A percentile compares a stretch with the other conserved stretches of the same genome.
phyloP scores from a whole-genome alignment of 352 stramenopile species.

The Globisporangium emineosum region DNA sequence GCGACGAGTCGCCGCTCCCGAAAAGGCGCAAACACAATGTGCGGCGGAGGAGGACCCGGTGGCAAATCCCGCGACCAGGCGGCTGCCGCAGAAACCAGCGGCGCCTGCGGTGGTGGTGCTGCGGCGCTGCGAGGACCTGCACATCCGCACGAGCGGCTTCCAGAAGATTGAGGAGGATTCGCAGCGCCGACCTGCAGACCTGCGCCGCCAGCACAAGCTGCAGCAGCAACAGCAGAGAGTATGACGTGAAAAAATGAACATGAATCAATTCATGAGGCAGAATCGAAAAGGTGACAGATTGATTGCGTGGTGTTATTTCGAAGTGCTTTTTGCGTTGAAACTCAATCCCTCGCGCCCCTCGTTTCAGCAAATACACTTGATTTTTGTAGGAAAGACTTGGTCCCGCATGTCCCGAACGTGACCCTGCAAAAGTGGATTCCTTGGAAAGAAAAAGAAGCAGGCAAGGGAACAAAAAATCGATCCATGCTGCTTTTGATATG shows the following conservation, averaged over 20 bases:
- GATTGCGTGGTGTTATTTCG: slow-evolving; percentile 3
- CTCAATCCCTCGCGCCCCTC: neutral
- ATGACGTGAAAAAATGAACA: too few species aligned
- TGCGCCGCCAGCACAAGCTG: slow-evolving; percentile 27
- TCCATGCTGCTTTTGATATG: neutral
- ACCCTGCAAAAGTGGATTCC: neutral
- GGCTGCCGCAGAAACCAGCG: neutral
- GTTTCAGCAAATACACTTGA: neutral
- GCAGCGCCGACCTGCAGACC: slow-evolving; percentile 24
- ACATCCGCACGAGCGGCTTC: slow-evolving; percentile 72
- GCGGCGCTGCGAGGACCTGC: slow-evolving; percentile 62
- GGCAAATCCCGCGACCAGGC: neutral
- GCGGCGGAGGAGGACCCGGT: neutral
- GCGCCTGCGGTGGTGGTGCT: slow-evolving; percentile 38
- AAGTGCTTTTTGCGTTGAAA: neutral
- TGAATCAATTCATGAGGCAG: neutral
- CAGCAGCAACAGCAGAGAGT: slow-evolving; percentile 14
- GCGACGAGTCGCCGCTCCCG: neutral
- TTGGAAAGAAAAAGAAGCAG: neutral
- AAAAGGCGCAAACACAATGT: slow-evolving; percentile 1
- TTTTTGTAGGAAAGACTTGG: neutral
- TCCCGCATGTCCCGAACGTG: slow-evolving; percentile 12
- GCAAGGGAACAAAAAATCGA: slow-evolving; percentile 7
- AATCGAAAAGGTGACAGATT: neutral
- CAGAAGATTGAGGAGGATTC: slow-evolving; percentile 75